phyloP scores from a whole-genome alignment of 352 stramenopile genomes.

The Pythium brachiatum region DNA sequence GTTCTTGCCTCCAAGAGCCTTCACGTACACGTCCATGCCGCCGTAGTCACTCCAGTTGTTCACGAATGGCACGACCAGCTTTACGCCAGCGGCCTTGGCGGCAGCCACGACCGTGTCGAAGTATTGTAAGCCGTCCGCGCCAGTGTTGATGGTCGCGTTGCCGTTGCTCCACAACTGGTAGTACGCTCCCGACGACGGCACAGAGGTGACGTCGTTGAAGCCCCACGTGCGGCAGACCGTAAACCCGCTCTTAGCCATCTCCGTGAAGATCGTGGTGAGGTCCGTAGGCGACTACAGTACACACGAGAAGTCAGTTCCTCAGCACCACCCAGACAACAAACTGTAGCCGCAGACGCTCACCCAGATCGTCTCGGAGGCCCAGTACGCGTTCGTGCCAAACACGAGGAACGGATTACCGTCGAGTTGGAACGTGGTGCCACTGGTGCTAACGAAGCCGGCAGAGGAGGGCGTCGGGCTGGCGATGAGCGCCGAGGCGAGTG shows the following conservation, averaged over 20 bases:
- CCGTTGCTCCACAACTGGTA: constrained; percentile 1
- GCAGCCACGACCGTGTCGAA: neutral
- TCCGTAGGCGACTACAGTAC: neutral
- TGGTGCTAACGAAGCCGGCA: neutral
- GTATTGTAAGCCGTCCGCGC: neutral
- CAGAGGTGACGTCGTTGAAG: neutral
- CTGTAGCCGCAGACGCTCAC: too few relatives aligned
- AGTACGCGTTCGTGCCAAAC: neutral
- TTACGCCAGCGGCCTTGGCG: neutral
- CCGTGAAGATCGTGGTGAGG: neutral
- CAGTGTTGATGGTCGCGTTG: neutral
- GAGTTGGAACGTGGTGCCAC: neutral
- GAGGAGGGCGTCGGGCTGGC: neutral
- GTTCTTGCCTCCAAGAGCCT: too few relatives aligned
- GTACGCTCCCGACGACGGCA: neutral
- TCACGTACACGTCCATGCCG: neutral
- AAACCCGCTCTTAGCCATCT: neutral
- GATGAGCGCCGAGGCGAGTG: neutral
- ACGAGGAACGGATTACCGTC: neutral
- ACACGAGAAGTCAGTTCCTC: neutral
- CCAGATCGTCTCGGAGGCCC: neutral
- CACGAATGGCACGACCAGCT: neutral
- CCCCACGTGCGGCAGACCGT: neutral
- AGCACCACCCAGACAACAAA: too few relatives aligned
- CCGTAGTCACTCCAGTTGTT: constrained; percentile 1